Base-by-base conservation (phyloP, 1,284 basidiomycete genomes). In the Psilocybe mexicana region DNA sequence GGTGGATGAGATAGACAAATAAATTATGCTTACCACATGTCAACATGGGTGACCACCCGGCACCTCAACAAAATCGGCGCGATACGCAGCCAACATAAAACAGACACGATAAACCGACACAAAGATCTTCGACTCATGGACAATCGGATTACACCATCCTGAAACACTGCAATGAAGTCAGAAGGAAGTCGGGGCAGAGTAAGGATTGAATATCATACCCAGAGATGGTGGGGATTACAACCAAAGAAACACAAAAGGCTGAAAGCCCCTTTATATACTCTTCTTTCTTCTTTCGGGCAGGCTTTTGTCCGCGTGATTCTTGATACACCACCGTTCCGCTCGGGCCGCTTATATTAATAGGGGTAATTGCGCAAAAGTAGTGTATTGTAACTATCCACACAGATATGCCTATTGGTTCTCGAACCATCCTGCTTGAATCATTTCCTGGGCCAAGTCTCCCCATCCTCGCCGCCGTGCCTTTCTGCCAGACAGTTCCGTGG, bases 401-500 rank as follows among this genome's bases (percentile, higher is more conserved):
- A n/a, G 12, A 11, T 36, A 36, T 35, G 28, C 45, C 47, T 40
- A 42, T 57, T 28, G 54, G 42, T 35, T 53, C 54, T 86, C 81
- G 65, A 90, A 85, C 89, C 89, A 91, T 0, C 88, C 88, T 3
- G 85, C 84, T 49, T 75, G 75, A 2, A 74, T 70, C 86, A 91
- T 90, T 69, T 90, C 89, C n/a, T 84, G 81, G 1, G 81, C 85
- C 11, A 92, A 72, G 8, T 87, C 86, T 45, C 79, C 76, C 86
- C 88, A 90, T 73, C 56, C 79, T 71, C 59, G 54, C 47, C 61
- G 58, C 6, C 83, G 72, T 0, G 83, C 87, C 69, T 88, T 90
- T 40, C 90, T 77, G 26, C 88, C 89, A 10, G 89, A 81, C 8
- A 92, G 72, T 68, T 92, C 90, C 0, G 87, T 90, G 8, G 89